Evolutionary conservation across 139 green algal genomes (phyloP).

Genomic region (Yamagishiella unicocca): DNA sequence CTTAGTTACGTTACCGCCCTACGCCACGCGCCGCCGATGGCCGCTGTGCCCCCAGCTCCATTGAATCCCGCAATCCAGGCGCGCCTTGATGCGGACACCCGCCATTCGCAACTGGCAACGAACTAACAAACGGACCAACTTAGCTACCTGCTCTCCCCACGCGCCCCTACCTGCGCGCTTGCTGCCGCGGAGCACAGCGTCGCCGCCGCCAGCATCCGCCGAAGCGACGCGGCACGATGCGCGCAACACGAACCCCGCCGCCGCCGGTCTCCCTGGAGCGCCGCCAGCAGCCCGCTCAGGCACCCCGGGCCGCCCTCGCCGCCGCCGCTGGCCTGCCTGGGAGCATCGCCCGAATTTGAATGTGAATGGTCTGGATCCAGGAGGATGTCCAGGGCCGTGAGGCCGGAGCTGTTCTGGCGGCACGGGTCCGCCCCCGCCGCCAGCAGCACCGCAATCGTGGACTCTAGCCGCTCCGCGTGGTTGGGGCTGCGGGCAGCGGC

Average conservation of each 20-base stretch:
- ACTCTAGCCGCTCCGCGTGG: background rate
- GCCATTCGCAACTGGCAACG: too few species aligned
- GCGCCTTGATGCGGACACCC: too few species aligned
- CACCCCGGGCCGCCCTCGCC: background rate
- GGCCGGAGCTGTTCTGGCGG: background rate
- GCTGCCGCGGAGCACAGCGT: background rate
- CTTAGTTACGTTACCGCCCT: too few species aligned
- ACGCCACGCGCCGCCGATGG: too few species aligned
- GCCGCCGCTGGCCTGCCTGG: background rate
- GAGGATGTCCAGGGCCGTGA: constrained; percentile 13
- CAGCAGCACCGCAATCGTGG: background rate
- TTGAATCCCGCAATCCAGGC: too few species aligned
- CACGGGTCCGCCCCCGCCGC: constrained; percentile 5
- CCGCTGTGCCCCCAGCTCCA: too few species aligned
- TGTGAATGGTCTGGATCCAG: background rate
- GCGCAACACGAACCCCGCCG: background rate
- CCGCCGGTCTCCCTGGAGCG: background rate
- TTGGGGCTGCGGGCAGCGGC: background rate
- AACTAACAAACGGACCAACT: too few species aligned
- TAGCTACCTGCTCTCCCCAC: background rate
- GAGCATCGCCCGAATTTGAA: too few species aligned
- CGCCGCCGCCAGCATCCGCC: background rate
- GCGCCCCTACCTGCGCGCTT: background rate
- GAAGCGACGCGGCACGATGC: background rate
- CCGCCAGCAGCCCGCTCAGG: background rate